phyloP scores from a whole-genome alignment of 2,329 filamentous ascomycete species.

The Paecilomyces niveus region DNA sequence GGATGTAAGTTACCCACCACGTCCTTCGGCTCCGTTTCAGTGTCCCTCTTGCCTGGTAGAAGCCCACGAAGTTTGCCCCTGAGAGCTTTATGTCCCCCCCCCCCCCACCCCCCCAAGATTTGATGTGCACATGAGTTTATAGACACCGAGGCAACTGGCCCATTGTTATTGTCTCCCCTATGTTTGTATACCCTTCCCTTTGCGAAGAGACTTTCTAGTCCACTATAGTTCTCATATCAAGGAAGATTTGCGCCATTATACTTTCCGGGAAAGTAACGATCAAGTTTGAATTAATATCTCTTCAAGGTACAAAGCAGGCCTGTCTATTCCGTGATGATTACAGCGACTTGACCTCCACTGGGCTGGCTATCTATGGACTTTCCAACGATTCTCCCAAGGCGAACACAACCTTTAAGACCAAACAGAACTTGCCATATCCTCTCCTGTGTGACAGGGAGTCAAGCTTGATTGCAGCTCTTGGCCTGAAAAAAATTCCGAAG shows the following conservation, averaged over 20 bases:
- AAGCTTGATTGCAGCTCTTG: constrained; percentile 74
- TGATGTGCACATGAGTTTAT: background rate
- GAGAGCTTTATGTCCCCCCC: background rate
- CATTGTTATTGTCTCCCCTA: background rate
- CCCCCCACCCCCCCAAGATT: background rate
- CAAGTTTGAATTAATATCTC: constrained; percentile 1
- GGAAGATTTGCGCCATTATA: background rate
- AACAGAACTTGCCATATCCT: constrained; percentile 81
- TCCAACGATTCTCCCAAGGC: constrained; percentile 81
- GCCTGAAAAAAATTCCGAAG: constrained; percentile 77
- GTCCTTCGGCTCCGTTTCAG: background rate
- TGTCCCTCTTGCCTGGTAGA: background rate
- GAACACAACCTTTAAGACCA: constrained; percentile 87
- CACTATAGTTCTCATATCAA: background rate
- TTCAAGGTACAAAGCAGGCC: constrained; percentile 78
- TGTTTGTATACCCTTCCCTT: background rate
- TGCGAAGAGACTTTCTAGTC: background rate
- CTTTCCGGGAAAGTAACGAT: background rate
- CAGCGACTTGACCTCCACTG: constrained; percentile 64
- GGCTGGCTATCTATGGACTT: constrained; percentile 82
- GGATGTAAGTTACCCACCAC: constrained; percentile 62
- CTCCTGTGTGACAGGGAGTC: constrained; percentile 75
- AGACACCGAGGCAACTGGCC: background rate
- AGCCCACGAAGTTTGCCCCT: background rate
- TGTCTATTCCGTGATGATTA: constrained; percentile 90